Evolutionary conservation across 306 rosid species (phyloP).

Genomic region (Ochetophila trinervis): DNA sequence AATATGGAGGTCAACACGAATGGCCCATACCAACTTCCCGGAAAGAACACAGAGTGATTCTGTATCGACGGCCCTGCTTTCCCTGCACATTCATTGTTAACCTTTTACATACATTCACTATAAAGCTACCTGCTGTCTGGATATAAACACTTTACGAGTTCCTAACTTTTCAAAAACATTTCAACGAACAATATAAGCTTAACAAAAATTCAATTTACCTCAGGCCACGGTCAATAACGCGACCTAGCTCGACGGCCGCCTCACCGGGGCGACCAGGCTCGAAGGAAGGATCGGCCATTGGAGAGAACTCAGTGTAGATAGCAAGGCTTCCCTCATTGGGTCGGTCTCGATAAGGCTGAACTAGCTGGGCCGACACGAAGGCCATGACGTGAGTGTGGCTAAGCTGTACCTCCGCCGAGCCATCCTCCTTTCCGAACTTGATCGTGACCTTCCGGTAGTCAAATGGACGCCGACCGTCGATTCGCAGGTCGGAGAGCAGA

Average conservation of each 20-base stretch:
- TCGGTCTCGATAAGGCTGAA: constrained; percentile 77
- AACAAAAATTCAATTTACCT: constrained; percentile 19
- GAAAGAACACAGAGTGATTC: constrained; percentile 79
- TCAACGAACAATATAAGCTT: background rate
- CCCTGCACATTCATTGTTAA: constrained; percentile 45
- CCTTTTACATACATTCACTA: constrained; percentile 11
- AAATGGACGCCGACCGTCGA: constrained; percentile 85
- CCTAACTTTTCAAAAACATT: background rate
- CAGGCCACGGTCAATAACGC: constrained; percentile 79
- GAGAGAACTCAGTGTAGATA: constrained; percentile 85
- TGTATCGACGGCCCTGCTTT: constrained; percentile 80
- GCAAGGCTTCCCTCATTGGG: constrained; percentile 86
- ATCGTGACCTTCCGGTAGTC: constrained; percentile 66
- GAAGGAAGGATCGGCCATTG: constrained; percentile 93
- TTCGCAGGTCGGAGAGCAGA: constrained; percentile 53
- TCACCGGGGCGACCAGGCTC: constrained; percentile 84
- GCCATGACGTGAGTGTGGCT: constrained; percentile 78
- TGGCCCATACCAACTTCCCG: constrained; percentile 78
- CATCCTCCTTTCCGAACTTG: constrained; percentile 65
- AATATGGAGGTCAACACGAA: constrained; percentile 80
- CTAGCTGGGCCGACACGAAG: constrained; percentile 62
- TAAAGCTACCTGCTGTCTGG: background rate
- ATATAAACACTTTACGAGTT: background rate
- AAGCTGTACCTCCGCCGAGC: constrained; percentile 72
- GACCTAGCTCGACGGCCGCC: constrained; percentile 73